Percentiles rank a stretch among this genome's conserved stretches.
Conservation (phyloP, 192 early-diverging fungal species). For the Backusella mclennaniae region DNA sequence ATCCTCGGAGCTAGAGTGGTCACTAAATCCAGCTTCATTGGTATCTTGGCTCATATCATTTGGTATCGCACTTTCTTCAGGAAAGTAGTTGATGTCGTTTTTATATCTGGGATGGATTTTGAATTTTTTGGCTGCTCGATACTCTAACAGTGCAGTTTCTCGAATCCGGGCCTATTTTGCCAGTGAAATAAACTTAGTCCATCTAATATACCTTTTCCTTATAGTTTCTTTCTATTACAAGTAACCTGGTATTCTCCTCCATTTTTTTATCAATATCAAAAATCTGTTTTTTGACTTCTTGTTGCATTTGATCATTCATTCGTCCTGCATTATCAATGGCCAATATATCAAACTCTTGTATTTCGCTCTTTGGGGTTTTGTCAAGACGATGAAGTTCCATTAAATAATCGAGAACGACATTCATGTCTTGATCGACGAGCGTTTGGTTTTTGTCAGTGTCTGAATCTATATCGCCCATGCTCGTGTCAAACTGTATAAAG, state of each 20-base stretch:
- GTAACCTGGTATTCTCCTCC: background rate
- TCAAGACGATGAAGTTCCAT: background rate
- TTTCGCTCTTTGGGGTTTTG: background rate
- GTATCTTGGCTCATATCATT: background rate
- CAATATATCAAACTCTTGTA: background rate
- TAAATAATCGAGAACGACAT: background rate
- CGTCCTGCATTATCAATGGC: background rate
- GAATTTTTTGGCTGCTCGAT: background rate
- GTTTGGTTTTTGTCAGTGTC: background rate
- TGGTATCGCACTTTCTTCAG: background rate
- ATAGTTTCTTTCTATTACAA: constrained; percentile 4
- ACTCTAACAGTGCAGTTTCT: background rate
- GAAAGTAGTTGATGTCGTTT: background rate
- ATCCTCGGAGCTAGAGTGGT: background rate
- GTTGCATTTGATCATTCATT: constrained; percentile 13
- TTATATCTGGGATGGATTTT: background rate
- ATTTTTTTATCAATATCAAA: background rate
- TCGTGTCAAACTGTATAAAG: too few relatives aligned
- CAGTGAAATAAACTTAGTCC: background rate
- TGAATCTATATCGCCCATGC: background rate
- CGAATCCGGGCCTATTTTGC: background rate
- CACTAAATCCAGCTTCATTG: too few relatives aligned
- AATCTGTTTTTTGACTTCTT: background rate
- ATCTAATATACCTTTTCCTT: background rate
- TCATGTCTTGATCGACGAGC: background rate